Conservation (phyloP, 495 filamentous ascomycete genomes). For the Lepraria neglecta region DNA sequence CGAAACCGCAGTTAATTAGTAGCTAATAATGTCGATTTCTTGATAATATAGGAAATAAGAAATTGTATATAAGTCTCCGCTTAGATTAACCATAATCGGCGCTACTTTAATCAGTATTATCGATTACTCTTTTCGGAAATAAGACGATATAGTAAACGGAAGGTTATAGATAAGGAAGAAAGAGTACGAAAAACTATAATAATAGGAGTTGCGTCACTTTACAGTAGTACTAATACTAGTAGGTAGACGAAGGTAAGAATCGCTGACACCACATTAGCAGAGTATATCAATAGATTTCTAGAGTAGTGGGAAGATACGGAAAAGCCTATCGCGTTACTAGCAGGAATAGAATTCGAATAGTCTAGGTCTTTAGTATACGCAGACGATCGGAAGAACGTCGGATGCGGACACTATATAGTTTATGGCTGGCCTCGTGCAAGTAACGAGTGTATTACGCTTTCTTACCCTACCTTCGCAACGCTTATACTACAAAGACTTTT, state of each 20-base stretch:
- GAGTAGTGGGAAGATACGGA: no score
- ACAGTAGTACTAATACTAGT: not conserved
- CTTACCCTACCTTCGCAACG: no score
- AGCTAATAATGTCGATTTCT: not conserved
- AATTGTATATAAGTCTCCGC: constrained; percentile 26
- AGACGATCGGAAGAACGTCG: no score
- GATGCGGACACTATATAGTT: no score
- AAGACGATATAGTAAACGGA: not conserved
- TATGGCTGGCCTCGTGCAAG: no score
- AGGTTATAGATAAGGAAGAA: not conserved
- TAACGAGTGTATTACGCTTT: no score
- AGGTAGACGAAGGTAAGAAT: not conserved
- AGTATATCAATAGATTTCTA: no score
- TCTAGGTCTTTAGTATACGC: no score
- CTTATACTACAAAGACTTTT: no score
- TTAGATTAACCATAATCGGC: constrained; percentile 26
- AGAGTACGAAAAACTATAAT: not conserved
- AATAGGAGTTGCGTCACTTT: not conserved
- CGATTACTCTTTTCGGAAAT: constrained; percentile 1
- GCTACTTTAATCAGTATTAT: constrained; percentile 24
- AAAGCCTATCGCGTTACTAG: no score
- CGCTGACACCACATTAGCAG: not conserved
- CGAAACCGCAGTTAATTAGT: constrained; percentile 4
- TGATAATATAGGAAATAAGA: not conserved
- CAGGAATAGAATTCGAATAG: no score